A percentile compares a stretch with the other conserved stretches of the same genome.
Conservation (phyloP, 225 moss, liverwort and hornwort genomes). For the Anthoceros angustus region DNA sequence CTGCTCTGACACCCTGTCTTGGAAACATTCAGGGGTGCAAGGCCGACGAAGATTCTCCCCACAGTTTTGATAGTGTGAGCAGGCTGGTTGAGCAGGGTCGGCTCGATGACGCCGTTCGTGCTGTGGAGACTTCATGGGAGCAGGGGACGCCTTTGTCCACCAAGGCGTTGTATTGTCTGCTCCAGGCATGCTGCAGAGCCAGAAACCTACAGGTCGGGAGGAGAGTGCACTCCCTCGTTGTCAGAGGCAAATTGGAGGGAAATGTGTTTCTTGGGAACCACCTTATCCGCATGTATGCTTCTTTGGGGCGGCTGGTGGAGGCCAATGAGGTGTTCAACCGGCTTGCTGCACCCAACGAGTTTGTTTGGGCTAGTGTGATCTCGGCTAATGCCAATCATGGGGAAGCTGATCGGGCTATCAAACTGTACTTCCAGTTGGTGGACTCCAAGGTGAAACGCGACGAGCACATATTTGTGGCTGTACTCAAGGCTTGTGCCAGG, state of each 20-base stretch:
- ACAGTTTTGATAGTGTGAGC: too few species aligned
- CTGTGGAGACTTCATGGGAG: background rate
- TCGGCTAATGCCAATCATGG: background rate
- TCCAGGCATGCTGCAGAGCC: background rate
- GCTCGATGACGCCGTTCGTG: background rate
- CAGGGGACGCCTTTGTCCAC: background rate
- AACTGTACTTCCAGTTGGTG: background rate
- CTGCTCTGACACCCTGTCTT: too few species aligned
- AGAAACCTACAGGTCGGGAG: background rate
- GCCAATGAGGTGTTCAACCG: background rate
- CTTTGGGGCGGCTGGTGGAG: background rate
- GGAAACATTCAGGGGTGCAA: too few species aligned
- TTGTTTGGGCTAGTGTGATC: background rate
- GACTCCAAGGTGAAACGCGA: background rate
- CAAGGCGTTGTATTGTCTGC: background rate
- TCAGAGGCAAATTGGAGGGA: background rate
- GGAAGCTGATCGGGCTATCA: background rate
- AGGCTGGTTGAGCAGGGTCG: background rate
- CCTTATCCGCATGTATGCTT: background rate
- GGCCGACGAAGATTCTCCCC: too few species aligned
- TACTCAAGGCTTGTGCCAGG: background rate
- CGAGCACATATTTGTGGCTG: background rate
- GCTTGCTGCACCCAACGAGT: background rate
- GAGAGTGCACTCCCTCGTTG: background rate
- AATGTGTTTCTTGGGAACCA: background rate